Percentiles rank a stretch among this genome's conserved stretches.
phyloP scores from a whole-genome alignment of 176 grass and related monocot genomes.

The Hsuehochloa calcarea region DNA sequence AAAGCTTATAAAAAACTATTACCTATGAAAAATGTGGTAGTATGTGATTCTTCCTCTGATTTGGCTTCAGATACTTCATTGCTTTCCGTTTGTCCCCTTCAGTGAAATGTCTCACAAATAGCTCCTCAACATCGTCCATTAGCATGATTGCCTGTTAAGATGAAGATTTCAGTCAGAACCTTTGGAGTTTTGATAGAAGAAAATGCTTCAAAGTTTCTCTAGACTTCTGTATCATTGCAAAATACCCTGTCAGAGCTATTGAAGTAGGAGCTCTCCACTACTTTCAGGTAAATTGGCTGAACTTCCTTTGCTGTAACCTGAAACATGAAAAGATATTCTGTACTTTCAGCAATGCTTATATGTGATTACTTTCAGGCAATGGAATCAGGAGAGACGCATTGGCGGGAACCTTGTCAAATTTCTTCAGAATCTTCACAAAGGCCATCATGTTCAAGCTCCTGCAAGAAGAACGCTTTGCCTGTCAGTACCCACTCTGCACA shows the following conservation, averaged over 20 bases:
- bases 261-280: conserved; percentile 94
- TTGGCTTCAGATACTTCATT: conserved; percentile 93
- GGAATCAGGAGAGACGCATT: conserved; percentile 5
- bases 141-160: conserved; percentile 71
- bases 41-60: conserved; percentile 79
- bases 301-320: conserved; percentile 85
- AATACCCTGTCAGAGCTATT: conserved; percentile 90
- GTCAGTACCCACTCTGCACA: conserved; percentile 1
- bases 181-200: background rate
- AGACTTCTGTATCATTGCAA: background rate
- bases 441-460: conserved; percentile 96
- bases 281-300: conserved; percentile 74
- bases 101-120: conserved; percentile 79
- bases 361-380: conserved; percentile 21
- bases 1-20: conserved; percentile 31
- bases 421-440: conserved; percentile 96
- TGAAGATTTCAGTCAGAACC: conserved; percentile 4
- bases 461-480: conserved; percentile 28
- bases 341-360: conserved; percentile 23
- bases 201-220: conserved; percentile 1
- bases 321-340: conserved; percentile 18
- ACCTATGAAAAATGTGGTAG: conserved; percentile 95
- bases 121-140: conserved; percentile 86
- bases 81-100: conserved; percentile 79
- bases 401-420: conserved; percentile 79